Evolutionary conservation across 176 grass and related monocot species (phyloP).

Genomic region (Ananas comosus): DNA sequence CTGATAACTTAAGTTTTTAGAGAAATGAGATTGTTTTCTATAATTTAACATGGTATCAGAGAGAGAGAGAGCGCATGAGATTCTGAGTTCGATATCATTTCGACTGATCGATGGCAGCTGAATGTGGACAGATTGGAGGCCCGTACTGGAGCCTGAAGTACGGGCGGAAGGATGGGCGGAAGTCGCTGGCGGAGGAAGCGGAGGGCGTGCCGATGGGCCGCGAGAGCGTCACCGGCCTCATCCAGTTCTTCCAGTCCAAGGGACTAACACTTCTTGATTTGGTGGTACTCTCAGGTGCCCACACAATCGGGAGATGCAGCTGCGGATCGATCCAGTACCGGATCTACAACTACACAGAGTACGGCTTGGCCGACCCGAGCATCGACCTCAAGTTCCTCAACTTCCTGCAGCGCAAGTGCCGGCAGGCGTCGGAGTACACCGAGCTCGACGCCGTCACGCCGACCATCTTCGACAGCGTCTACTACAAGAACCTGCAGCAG

Average conservation of each 20-base stretch:
- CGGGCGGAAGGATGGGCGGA: constrained; percentile 49
- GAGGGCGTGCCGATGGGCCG: constrained; percentile 46
- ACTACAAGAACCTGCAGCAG: constrained; percentile 56
- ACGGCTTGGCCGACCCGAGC: constrained; percentile 3
- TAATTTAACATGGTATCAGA: too few species aligned
- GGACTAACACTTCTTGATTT: constrained; percentile 56
- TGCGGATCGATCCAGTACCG: constrained; percentile 48
- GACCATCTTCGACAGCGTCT: constrained; percentile 43
- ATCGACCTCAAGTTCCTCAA: constrained; percentile 31
- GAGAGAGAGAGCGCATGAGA: too few species aligned
- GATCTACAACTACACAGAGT: constrained; percentile 28
- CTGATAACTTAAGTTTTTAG: too few species aligned
- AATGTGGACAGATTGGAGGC: constrained; percentile 15
- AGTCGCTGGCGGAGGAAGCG: constrained; percentile 30
- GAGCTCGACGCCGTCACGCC: constrained; percentile 70
- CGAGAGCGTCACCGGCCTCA: constrained; percentile 57
- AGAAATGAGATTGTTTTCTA: too few species aligned
- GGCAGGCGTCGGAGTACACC: constrained; percentile 26
- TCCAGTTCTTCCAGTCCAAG: constrained; percentile 51
- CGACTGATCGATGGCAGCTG: neutral
- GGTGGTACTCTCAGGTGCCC: constrained; percentile 72
- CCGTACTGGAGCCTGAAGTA: constrained; percentile 42
- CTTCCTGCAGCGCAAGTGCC: constrained; percentile 62
- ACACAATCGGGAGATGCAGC: constrained; percentile 57
- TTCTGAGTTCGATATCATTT: neutral